Evolutionary conservation across 331 rosid genomes (phyloP), one percentile per base, ranked within the genome.

Genomic region (Rosa hybrid): DNA sequence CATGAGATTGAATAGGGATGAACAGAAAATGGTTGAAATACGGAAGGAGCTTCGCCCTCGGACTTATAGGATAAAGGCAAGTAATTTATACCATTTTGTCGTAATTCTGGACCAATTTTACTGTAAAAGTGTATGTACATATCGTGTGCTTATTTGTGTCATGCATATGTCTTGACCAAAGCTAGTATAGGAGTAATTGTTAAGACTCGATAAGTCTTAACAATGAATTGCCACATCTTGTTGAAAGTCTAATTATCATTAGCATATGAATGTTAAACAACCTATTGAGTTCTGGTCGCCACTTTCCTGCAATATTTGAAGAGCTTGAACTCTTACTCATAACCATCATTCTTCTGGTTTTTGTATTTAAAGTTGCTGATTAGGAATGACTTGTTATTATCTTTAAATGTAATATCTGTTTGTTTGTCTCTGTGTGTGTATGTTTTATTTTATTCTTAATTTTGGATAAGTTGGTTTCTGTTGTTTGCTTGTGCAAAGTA

Each of bases 1-100:
- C n/a, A 86, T 82, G 91, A 91, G 97, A 86, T 88, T 94, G 89
- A 86, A 89, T 27, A 84, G 92, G 78, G 97, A 92, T 59, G 98
- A 94, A 71, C 98, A 94, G 68, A 94, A 92, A 83, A 88, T 94
- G 95, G 86, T 91, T 74, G 98, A 92, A 89, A 87, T 92, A 53
- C 91, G 98, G 79, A 94, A 92, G 91, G 97, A 94, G 89, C 97
- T 94, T 68, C 89, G 72, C 30, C 97, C 98, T 53, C 91, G 95
- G 53, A 78, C 90, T 50, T 94, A 91, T 64, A 89, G 98, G 81
- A 83, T 94, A 71, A 94, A 92, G 97, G 97, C 84, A 83, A 85
- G 91, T 88, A 60, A 59, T 27, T 83, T 69, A 48, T 78, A 38
- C 80, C 78, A 80, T 75, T 50, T 21, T 38, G 56, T 51, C 63